Evolutionary conservation across 2,329 filamentous ascomycete genomes (phyloP).

Genomic region (Fusarium tuaranense): DNA sequence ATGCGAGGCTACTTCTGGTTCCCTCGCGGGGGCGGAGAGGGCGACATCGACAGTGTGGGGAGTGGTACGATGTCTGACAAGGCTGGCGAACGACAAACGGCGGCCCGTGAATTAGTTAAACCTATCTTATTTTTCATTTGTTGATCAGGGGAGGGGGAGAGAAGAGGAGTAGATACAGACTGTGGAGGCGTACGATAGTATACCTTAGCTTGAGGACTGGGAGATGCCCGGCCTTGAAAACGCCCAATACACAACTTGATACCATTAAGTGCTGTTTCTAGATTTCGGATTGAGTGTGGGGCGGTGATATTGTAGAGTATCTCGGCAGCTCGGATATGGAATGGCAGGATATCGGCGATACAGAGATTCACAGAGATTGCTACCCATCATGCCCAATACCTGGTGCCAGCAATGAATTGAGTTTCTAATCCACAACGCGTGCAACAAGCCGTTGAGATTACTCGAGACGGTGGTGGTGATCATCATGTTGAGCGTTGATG

Average conservation of each 20-base stretch:
- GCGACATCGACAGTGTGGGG: constrained; percentile 39
- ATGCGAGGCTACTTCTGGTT: constrained; percentile 43
- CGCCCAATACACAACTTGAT: constrained; percentile 33
- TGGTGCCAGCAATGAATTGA: neutral
- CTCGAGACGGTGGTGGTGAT: neutral
- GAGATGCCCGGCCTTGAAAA: constrained; percentile 22
- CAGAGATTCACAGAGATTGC: neutral
- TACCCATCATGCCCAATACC: neutral
- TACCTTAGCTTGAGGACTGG: constrained; percentile 21
- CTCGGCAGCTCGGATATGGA: neutral
- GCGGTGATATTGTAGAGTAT: neutral
- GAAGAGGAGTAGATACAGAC: constrained; percentile 39
- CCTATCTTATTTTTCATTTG: constrained; percentile 46
- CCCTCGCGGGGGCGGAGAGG: constrained; percentile 33
- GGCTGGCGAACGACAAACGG: constrained; percentile 41
- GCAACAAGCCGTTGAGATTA: constrained; percentile 19
- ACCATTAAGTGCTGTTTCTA: constrained; percentile 1
- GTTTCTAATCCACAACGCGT: neutral
- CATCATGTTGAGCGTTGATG: constrained; percentile 19
- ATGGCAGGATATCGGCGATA: neutral
- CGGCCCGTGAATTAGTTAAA: constrained; percentile 38
- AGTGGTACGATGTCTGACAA: constrained; percentile 46
- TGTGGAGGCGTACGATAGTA: constrained; percentile 33
- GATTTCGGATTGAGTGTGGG: neutral
- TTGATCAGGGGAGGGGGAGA: constrained; percentile 28